A percentile compares a stretch with the other conserved stretches of the same genome.
phyloP scores from a whole-genome alignment of 2,329 filamentous ascomycete species.

The Fusarium virguliforme region DNA sequence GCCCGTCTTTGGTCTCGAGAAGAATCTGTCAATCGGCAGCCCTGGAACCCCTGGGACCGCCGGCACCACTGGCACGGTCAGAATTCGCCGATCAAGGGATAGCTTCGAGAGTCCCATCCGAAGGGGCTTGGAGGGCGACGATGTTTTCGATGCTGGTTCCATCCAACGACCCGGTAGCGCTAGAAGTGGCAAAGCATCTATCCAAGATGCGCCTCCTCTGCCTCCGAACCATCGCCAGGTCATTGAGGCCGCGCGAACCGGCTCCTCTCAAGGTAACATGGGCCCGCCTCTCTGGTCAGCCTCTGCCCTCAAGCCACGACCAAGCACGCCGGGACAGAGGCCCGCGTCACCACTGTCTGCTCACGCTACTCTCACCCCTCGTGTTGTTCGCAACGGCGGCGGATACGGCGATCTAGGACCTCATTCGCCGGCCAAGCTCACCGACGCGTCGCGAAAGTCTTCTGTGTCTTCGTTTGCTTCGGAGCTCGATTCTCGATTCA shows the following conservation, averaged over 20 bases:
- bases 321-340: constrained; percentile 73
- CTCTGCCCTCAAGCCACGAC: constrained; percentile 75
- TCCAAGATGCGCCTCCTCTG: constrained; percentile 76
- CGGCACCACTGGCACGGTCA: constrained; percentile 61
- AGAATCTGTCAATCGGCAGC: constrained; percentile 57
- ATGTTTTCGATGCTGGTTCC: constrained; percentile 57
- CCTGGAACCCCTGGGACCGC: constrained; percentile 56
- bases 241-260: constrained; percentile 83
- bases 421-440: constrained; percentile 65
- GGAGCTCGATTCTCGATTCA: constrained; percentile 92
- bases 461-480: constrained; percentile 97
- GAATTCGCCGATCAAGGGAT: constrained; percentile 66
- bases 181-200: constrained; percentile 71
- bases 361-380: constrained; percentile 73
- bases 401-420: constrained; percentile 65
- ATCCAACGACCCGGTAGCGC: constrained; percentile 79
- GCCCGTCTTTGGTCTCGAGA: constrained; percentile 51
- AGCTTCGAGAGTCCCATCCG: constrained; percentile 64
- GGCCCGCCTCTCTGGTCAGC: constrained; percentile 88
- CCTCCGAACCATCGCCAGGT: constrained; percentile 86
- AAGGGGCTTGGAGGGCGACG: constrained; percentile 59
- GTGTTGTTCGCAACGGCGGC: constrained; percentile 63
- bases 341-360: constrained; percentile 64
- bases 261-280: constrained; percentile 75
- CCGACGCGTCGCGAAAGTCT: constrained; percentile 68